phyloP scores from a whole-genome alignment of 345 rosid genomes.

The Raphanus sativus region DNA sequence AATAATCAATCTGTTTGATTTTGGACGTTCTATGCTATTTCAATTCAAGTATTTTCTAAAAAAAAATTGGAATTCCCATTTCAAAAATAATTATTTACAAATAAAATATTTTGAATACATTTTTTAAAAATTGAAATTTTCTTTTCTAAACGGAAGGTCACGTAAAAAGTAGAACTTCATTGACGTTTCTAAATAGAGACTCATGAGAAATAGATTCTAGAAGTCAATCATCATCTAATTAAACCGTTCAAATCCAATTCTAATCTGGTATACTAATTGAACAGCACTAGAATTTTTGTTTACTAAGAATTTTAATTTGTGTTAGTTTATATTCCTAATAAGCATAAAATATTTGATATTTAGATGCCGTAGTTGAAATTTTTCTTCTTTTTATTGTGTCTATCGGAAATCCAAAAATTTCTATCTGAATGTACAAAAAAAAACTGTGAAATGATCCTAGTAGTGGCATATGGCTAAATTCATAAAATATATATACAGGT shows the following conservation, averaged over 20 bases:
- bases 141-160: background rate
- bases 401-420: background rate
- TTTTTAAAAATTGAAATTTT: no score
- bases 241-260: background rate
- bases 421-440: background rate
- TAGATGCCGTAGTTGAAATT: no score
- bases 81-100: no score
- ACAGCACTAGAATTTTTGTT: background rate
- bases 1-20: background rate
- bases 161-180: background rate
- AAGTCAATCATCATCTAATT: background rate
- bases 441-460: background rate
- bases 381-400: background rate
- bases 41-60: no score
- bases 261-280: background rate
- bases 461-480: constrained; percentile 2
- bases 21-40: background rate
- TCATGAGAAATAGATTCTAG: background rate
- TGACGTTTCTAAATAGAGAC: background rate
- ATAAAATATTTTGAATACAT: no score
- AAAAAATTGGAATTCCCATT: no score
- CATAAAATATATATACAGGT: constrained; percentile 30
- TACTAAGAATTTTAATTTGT: background rate
- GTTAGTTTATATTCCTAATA: background rate
- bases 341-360: no score